Conservation (phyloP, 768 basidiomycete genomes). For the Trametes meyenii region DNA sequence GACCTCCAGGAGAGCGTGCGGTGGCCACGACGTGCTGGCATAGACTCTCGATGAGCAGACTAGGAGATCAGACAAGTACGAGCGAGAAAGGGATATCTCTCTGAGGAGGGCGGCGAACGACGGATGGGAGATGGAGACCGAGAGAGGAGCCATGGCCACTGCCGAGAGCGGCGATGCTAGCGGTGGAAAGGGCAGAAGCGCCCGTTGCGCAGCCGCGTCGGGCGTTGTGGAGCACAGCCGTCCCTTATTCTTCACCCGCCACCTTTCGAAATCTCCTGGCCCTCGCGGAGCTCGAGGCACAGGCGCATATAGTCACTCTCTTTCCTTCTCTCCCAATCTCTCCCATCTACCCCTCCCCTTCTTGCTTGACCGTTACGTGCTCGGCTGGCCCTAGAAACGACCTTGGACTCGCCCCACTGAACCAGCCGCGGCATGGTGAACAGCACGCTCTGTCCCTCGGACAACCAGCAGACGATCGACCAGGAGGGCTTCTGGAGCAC, state of each 20-base stretch:
- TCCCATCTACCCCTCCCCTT: not conserved
- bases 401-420: not conserved
- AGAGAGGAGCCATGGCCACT: not conserved
- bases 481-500: conserved; percentile 66
- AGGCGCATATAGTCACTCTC: conserved; percentile 21
- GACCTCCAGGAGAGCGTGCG: not conserved
- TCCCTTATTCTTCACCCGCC: conserved; percentile 2
- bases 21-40: not conserved
- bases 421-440: conserved; percentile 7
- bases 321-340: not conserved
- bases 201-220: not conserved
- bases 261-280: not conserved
- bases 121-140: too few relatives aligned
- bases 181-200: not conserved
- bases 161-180: not conserved
- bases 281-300: conserved; percentile 11
- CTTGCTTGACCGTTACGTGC: not conserved
- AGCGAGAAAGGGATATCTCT: too few relatives aligned
- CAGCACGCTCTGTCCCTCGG: conserved; percentile 48
- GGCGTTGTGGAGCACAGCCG: not conserved
- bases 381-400: conserved; percentile 16
- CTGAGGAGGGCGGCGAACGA: too few relatives aligned
- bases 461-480: conserved; percentile 53
- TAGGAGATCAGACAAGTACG: too few relatives aligned
- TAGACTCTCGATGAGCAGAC: too few relatives aligned